Conservation (phyloP, 805 yeast genomes). For the Kuraishia piskuri region DNA sequence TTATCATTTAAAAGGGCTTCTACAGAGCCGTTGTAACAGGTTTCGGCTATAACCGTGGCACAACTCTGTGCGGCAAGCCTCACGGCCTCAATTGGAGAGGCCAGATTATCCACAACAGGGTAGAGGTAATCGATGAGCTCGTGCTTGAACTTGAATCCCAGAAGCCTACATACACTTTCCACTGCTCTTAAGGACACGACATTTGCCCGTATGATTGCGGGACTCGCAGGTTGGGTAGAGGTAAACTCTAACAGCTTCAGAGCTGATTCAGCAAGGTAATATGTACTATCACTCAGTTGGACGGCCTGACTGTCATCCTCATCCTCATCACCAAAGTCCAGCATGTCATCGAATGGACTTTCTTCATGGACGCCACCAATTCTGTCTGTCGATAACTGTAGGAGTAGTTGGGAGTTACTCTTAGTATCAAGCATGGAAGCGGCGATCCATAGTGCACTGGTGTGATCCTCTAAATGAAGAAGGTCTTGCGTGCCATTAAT, state of each 20-base stretch:
- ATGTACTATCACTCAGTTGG: constrained; percentile 16
- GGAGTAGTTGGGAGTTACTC: background rate
- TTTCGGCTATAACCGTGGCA: constrained; percentile 37
- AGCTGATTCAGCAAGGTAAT: constrained; percentile 27
- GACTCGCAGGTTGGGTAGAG: constrained; percentile 8
- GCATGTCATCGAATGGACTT: background rate
- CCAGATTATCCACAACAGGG: constrained; percentile 65
- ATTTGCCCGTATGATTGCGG: constrained; percentile 19
- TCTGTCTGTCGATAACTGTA: background rate
- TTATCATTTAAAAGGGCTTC: constrained; percentile 51
- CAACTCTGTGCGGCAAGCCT: constrained; percentile 47
- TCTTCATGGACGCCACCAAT: background rate
- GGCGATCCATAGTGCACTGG: background rate
- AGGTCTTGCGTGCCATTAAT: background rate
- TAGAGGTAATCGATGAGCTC: constrained; percentile 66
- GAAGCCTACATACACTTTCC: constrained; percentile 17
- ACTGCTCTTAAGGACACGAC: constrained; percentile 38
- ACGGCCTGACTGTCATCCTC: constrained; percentile 2
- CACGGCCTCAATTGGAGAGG: constrained; percentile 38
- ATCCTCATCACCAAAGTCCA: background rate
- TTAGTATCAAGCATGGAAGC: background rate
- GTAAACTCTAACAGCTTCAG: constrained; percentile 31
- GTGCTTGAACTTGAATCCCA: constrained; percentile 32
- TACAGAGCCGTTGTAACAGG: constrained; percentile 50
- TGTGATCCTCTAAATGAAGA: background rate